Base-by-base conservation (phyloP, 305 asterid genomes). In the Solanum aculeatissimum region DNA sequence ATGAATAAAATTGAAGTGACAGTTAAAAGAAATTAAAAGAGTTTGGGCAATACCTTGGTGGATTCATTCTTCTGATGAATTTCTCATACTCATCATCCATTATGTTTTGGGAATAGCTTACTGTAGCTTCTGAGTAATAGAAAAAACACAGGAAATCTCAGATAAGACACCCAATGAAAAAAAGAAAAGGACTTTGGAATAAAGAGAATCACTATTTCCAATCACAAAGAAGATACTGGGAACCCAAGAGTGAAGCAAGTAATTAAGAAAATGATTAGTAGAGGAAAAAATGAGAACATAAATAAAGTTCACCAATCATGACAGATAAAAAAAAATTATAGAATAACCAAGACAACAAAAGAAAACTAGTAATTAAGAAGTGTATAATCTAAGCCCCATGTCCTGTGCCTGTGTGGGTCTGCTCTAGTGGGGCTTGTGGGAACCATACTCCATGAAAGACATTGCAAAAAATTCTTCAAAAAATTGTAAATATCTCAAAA, bases 51-150 rank as follows among this genome's bases (percentile, higher is more conserved):
- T 88, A 96, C 99, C 98, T 95, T 3, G 99, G 99, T 86, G 99
- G 99, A 83, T 96, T 95, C 98, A 96, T 95, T 88, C 99, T 91
- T 89, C 97, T 89, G 80, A 96, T 90, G 66, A 96, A 90, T 87
- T 95, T 96, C 90, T 90, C 98, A 82, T 96, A 96, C 78, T 96
- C 99, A 89, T 95, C 99, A 89, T 95, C 98, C 99, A 96, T 94
- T 16, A 77, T 77, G 85, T 87, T 91, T 83, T 83, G 88, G 14
- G 97, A 96, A 87, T 82, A 93, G 89, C 95, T 88, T 89, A 89
- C 86, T 43, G 95, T 90, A 80, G 92, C 57, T 66, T 92, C 95
- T 90, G 92, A n/a, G 6, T 81, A 75, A 70, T 47, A 5, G 55
- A 49, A 87, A 84, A 25, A 82, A 86, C 47, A 51, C 58, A 65